These are phyloP conservation scores for Myriosclerotinia scirpicola DNA, from an alignment of 2,329 filamentous ascomycete species.

Conservation along the genomic window DNA sequence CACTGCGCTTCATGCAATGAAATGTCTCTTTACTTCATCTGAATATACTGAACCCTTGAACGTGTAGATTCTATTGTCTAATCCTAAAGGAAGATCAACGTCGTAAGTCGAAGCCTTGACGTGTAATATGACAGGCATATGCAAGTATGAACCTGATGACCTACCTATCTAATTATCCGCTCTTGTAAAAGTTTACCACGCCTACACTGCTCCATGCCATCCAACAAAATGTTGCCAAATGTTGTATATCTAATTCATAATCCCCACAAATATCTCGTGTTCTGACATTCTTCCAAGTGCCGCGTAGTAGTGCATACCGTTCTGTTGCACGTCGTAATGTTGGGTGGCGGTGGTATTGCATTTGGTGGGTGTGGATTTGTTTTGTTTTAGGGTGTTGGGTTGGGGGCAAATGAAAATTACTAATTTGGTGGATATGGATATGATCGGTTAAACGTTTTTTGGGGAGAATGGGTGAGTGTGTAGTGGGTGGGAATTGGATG, in stretches of 20 bases:
- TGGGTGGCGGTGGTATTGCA: not conserved
- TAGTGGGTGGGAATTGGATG: no score
- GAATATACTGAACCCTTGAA: not conserved
- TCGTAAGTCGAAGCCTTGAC: no score
- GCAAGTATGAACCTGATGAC: not conserved
- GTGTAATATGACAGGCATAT: no score
- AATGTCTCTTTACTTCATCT: not conserved
- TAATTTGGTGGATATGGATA: no score
- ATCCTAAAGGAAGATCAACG: not conserved
- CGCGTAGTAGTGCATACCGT: no score
- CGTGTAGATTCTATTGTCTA: not conserved
- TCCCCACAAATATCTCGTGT: not conserved
- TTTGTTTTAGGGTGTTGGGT: not conserved
- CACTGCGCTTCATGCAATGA: not conserved
- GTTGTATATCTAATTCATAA: not conserved
- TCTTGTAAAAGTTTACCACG: not conserved
- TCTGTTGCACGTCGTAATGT: not conserved
- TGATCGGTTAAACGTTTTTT: no score
- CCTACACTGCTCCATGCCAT: not conserved
- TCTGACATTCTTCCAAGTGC: not conserved
- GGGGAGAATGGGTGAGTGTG: no score
- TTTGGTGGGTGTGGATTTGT: not conserved
- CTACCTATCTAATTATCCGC: not conserved
- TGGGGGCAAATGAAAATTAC: no score
- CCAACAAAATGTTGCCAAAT: no score